Base-by-base conservation (phyloP, 2,329 filamentous ascomycete genomes). In the Macrophomina phaseolina region DNA sequence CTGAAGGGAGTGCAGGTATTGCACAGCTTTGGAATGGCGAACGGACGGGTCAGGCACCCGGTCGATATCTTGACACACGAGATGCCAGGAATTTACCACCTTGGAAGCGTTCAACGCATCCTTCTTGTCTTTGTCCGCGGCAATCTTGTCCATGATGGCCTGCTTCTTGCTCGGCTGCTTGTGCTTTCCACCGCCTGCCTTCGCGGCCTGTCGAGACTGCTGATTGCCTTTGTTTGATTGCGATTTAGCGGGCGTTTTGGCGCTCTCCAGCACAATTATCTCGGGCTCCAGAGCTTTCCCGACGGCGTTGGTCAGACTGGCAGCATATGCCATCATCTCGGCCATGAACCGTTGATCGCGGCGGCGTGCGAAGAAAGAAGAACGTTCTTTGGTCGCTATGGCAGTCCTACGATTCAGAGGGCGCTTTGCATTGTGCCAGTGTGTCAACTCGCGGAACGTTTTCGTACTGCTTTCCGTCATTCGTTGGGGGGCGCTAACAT, bases 311-410 rank as follows among this genome's bases (percentile, higher is more conserved):
- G 89, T 91, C 55, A 93, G 80, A 75, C 89, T 91, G 12, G 88
- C 89, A 1, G 91, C 89, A 73, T 93, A 93, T 1, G 83, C 81
- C 34, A 84, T 83, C 77, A 90, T 90, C 67, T 91, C 88, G 1
- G 85, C 84, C 85, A 91, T 90, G 72, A 87, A 88, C 62, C 81
- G 82, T 71, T 93, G 90, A 53, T 90, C 88, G 64, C 79, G 80
- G 69, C 79, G 83, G 63, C 75, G 77, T 6, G 81, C 79, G 68
- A 73, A 80, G 64, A 75, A 77, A 67, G 61, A 71, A 68, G 69
- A 72, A 61, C 75, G 78, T 70, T 79, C 72, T 71, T 73, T 79
- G 65, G 69, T 74, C 8, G 69, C 66, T 36, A 67, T 42, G 65
- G 66, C 73, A 67, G 68, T 74, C 61, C 81, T 82, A 4, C 74